Evolutionary conservation across 495 filamentous ascomycete species (phyloP), one percentile per base, ranked within the genome.

Genomic region (Penicillium mononematosum): DNA sequence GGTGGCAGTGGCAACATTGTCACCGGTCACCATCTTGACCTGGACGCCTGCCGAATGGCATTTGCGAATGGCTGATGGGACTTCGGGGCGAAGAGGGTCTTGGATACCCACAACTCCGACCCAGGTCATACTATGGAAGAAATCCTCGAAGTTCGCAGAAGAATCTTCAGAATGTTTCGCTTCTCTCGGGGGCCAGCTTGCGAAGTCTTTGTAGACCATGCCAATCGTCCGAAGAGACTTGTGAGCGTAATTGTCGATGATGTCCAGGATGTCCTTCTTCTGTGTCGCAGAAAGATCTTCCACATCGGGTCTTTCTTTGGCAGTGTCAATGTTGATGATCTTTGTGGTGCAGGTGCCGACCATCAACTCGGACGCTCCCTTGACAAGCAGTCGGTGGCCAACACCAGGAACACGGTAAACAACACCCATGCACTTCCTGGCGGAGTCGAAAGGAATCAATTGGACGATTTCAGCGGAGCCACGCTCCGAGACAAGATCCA

Each of bases 11-110:
- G 86, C 75, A 56, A 88, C 76, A 64, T 96, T 96, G 72, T 96
- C 91, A 29, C 91, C 75, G 9, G 91, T 96, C 47, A 96, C 91
- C 91, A 96, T 96, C 62, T 91, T 88, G 51, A 94, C 88, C 51
- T 88, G 75, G 10, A 95, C 90, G 56, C 91, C 91, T 11, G 91
- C 91, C 32, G 78, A 78, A 59, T 90, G 85, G 63, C 89, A 93
- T 60, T 81, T 79, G 52, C 75, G 74, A 41, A 96, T 91, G 31
- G 91, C 90, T 38, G 88, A 79, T 12, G 82, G 78, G 20, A 96
- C 91, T 59, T 91, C 91, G 3, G 85, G 83, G 50, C 85, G 78
- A 14, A 88, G 76, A 29, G 85, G 85, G 61, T 88, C 85, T 60
- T 88, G 84, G 50, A 88, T 88, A 64, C 85, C 85, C 43, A 87